Evolutionary conservation across 768 basidiomycete genomes (phyloP).

Genomic region (Xanthoconium purpureum): DNA sequence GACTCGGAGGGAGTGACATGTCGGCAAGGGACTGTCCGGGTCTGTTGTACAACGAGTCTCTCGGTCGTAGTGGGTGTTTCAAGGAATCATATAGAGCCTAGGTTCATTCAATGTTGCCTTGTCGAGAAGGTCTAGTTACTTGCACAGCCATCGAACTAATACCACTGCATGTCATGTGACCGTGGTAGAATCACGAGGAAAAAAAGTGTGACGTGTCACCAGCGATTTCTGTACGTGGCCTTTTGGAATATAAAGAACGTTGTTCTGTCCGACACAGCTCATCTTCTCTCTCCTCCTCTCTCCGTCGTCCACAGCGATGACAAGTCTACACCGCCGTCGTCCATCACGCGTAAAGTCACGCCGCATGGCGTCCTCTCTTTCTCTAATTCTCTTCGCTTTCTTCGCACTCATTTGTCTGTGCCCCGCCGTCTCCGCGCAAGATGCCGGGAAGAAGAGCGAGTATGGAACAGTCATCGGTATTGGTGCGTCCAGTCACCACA

Average conservation of each 20-base stretch:
- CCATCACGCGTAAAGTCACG: conserved; percentile 60
- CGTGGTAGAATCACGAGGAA: conserved; percentile 21
- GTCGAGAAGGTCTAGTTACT: background rate
- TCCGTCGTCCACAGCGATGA: conserved; percentile 26
- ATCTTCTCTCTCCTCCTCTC: conserved; percentile 9
- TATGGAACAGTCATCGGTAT: conserved; percentile 95
- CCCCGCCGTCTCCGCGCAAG: conserved; percentile 65
- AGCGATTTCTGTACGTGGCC: conserved; percentile 29
- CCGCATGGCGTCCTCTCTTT: conserved; percentile 55
- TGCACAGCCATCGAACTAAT: too few relatives aligned
- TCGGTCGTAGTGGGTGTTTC: too few relatives aligned
- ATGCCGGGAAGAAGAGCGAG: conserved; percentile 51
- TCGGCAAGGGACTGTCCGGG: too few relatives aligned
- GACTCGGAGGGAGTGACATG: too few relatives aligned
- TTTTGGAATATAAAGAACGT: conserved; percentile 19
- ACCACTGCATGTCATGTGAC: conserved; percentile 17
- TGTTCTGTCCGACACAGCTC: conserved; percentile 1
- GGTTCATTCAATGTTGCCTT: background rate
- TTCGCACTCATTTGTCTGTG: conserved; percentile 71
- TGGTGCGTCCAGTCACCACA: conserved; percentile 44
- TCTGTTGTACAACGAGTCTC: too few relatives aligned
- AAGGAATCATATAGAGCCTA: too few relatives aligned
- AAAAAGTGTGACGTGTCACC: conserved; percentile 32
- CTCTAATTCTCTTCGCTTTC: conserved; percentile 57
- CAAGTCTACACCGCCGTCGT: conserved; percentile 29